Conservation (phyloP, 2,329 filamentous ascomycete species). For the Diplocarpon mali region DNA sequence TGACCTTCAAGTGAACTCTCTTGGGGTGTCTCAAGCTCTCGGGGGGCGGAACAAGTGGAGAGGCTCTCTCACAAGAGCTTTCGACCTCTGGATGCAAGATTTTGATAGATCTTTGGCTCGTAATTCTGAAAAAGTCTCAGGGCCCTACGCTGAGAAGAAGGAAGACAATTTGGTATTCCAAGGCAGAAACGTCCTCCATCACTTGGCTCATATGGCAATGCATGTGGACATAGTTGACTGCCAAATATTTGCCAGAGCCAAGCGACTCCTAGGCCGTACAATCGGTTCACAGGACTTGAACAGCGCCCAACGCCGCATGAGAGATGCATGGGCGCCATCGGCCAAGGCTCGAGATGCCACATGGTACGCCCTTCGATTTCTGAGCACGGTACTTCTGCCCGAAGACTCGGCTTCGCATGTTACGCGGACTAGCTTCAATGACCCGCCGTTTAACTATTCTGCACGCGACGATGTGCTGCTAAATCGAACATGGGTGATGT, state of each 20-base stretch:
- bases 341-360: constrained; percentile 83
- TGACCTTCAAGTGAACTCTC: constrained; percentile 81
- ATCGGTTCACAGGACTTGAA: constrained; percentile 75
- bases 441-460: constrained; percentile 48
- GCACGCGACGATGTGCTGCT: constrained; percentile 81
- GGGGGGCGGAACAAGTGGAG: constrained; percentile 90
- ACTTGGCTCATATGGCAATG: constrained; percentile 95
- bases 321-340: constrained; percentile 77
- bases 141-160: constrained; percentile 50
- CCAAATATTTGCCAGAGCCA: constrained; percentile 87
- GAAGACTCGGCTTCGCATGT: constrained; percentile 34
- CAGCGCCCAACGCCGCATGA: constrained; percentile 73
- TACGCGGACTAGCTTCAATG: constrained; percentile 26
- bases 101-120: constrained; percentile 68
- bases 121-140: constrained; percentile 40
- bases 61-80: constrained; percentile 71
- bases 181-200: constrained; percentile 78
- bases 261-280: constrained; percentile 70
- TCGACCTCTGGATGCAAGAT: constrained; percentile 87
- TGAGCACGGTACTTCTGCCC: constrained; percentile 71
- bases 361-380: constrained; percentile 83
- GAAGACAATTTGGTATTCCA: constrained; percentile 66
- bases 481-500: constrained; percentile 90
- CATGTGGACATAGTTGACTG: constrained; percentile 96
- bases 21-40: constrained; percentile 67